A percentile compares a stretch with the other conserved stretches of the same genome.
phyloP scores from a whole-genome alignment of 805 yeast genomes.

The Yamadazyma kitorensis region DNA sequence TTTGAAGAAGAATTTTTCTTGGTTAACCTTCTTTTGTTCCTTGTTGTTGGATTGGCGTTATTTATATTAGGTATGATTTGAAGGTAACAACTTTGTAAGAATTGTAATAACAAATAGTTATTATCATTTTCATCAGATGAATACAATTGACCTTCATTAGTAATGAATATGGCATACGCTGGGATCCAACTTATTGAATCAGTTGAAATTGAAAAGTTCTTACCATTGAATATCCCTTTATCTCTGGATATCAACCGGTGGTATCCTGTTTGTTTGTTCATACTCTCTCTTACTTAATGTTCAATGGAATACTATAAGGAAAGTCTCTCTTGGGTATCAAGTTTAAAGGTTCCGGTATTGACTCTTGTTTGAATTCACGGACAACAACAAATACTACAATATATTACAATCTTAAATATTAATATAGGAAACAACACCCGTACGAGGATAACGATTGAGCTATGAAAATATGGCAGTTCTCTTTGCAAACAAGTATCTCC shows the following conservation, averaged over 20 bases:
- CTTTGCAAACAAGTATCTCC: too few species aligned
- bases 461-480: too few species aligned
- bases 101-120: constrained; percentile 28
- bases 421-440: too few species aligned
- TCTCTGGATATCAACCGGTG: constrained; percentile 30
- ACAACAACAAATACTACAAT: too few species aligned
- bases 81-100: constrained; percentile 39
- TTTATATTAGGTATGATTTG: constrained; percentile 30
- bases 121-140: constrained; percentile 29
- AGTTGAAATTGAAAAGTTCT: constrained; percentile 32
- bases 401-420: too few species aligned
- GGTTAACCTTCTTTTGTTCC: constrained; percentile 6
- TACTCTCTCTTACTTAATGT: too few species aligned
- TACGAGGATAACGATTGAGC: too few species aligned
- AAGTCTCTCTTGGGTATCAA: too few species aligned
- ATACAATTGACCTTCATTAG: constrained; percentile 31
- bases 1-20: too few species aligned
- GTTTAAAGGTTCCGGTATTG: too few species aligned
- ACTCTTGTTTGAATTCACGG: too few species aligned
- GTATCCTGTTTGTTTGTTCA: constrained; percentile 19
- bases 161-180: constrained; percentile 25
- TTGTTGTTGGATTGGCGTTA: constrained; percentile 1
- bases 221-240: constrained; percentile 33
- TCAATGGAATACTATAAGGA: too few species aligned
- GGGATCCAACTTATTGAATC: constrained; percentile 38